These are phyloP conservation scores for Myxozyma lipomycoides DNA, from an alignment of 805 yeast genomes.

Conservation along the genomic window DNA sequence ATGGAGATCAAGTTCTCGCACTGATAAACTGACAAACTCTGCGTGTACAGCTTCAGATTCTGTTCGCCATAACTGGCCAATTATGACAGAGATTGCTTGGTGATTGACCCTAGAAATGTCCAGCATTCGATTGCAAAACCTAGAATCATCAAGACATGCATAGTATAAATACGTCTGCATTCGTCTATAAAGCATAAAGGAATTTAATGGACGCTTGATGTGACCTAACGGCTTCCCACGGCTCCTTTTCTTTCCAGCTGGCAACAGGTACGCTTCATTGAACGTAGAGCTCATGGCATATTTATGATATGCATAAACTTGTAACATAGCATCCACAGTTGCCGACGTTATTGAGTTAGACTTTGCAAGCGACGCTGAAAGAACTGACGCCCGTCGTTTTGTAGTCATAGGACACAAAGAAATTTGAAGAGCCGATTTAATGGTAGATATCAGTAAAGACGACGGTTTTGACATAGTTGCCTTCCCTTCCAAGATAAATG, in stretches of 20 bases:
- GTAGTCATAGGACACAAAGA: no score
- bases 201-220: constrained; percentile 47
- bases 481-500: no score
- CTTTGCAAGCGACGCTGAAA: no score
- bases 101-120: constrained; percentile 39
- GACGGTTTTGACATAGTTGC: no score
- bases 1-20: constrained; percentile 43
- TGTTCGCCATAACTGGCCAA: constrained; percentile 47
- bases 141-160: constrained; percentile 13
- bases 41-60: constrained; percentile 40
- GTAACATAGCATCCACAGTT: no score
- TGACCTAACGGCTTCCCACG: not conserved
- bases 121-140: not conserved
- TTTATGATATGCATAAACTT: no score
- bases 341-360: no score
- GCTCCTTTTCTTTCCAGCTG: not conserved
- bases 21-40: constrained; percentile 39
- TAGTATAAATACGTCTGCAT: constrained; percentile 40
- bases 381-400: no score
- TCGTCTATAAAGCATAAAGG: constrained; percentile 47
- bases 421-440: no score
- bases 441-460: no score
- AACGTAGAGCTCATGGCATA: no score
- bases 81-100: constrained; percentile 42
- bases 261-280: not conserved